Conservation (phyloP, 169 alveolate genomes). For the Eimeria zaria region DNA sequence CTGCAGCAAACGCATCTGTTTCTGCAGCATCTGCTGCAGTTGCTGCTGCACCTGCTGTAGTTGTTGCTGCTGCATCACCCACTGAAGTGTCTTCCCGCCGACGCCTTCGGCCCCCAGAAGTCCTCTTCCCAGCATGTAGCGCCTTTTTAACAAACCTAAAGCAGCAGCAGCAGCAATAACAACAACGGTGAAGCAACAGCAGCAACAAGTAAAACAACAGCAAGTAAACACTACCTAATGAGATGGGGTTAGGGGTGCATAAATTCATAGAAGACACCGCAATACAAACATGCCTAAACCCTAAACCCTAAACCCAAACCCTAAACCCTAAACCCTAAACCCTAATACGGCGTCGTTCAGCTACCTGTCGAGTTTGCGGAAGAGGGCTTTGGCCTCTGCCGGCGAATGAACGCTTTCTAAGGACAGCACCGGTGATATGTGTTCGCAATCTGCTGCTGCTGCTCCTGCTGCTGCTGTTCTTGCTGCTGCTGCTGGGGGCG, state of each 20-base stretch:
- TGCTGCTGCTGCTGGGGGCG: background rate
- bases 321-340: slow-evolving; percentile 24
- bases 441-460: slow-evolving; percentile 33
- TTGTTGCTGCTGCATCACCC: background rate
- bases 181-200: background rate
- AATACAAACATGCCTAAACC: background rate
- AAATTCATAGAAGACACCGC: background rate
- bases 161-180: slow-evolving; percentile 21
- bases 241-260: background rate
- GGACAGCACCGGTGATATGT: slow-evolving; percentile 22
- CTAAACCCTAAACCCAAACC: background rate
- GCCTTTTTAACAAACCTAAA: background rate
- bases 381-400: slow-evolving; percentile 18
- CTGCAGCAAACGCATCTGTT: slow-evolving; percentile 14
- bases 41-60: background rate
- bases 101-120: slow-evolving; percentile 1
- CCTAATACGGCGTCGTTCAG: background rate
- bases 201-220: background rate
- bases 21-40: background rate
- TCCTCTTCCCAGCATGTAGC: background rate
- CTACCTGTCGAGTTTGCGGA: slow-evolving; percentile 47
- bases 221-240: background rate
- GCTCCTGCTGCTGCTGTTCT: background rate
- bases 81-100: background rate
- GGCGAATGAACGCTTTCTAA: slow-evolving; percentile 45